Base-by-base conservation (phyloP, 2,329 filamentous ascomycete genomes). In the Alternaria incomplexa region DNA sequence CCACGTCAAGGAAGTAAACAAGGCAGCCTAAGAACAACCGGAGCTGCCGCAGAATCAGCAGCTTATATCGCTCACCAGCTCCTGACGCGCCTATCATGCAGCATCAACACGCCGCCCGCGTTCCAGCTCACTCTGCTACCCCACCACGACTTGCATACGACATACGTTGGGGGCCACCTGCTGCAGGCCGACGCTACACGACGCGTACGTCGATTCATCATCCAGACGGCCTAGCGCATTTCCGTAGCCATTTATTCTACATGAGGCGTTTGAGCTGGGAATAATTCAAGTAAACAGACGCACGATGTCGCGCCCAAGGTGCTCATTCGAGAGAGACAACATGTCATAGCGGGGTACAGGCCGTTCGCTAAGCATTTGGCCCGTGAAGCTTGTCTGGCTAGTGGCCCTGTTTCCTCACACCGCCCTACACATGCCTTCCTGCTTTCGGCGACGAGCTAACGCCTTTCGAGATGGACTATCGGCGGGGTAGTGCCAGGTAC, bases 351-450 rank as follows among this genome's bases (percentile, higher is more conserved):
- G 63, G 63, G 58, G 61, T 51, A 62, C 22, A 58, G 36, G 62
- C 55, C 23, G 45, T 40, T 56, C 22, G 62, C 65, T 65, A 72
- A 71, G 68, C 66, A 56, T 69, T 63, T 58, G 48, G 53, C 52
- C 58, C 47, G 22, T 25, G 61, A 71, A 69, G 70, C 70, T 73
- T 73, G 63, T 68, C 60, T 65, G 15, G 6, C 26, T 59, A 61
- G 56, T 48, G 28, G 22, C 32, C 28, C 22, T 30, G 11, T 9
- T 11, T 15, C 9, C 20, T 23, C 48, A 59, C 62, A 70, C 69
- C 65, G 63, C 58, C 55, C 48, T 22, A 15, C 44, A 54, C 32
- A 15, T 58, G 23, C 43, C 26, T 30, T 23, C 1, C 47, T 12
- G 3, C 2, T 26, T 17, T 17, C n/a, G 20, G 55, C 2, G 5